These are phyloP conservation scores for Acrocalymma vagum DNA, from an alignment of 2,329 filamentous ascomycete species.

Conservation along the genomic window DNA sequence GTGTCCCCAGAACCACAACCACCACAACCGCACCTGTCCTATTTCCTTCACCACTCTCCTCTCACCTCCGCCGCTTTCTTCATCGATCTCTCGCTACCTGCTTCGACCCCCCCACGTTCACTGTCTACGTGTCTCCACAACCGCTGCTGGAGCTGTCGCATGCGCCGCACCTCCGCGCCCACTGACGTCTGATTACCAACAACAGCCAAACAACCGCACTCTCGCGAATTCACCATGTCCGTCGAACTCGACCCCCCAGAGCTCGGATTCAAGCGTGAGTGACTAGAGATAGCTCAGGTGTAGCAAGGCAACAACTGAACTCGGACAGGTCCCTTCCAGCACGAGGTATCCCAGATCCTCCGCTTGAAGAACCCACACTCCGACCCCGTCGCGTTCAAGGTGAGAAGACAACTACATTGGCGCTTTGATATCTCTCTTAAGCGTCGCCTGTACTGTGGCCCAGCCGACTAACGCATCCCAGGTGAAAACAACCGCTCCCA, in stretches of 20 bases:
- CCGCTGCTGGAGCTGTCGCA: conserved; percentile 16
- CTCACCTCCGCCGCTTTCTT: conserved; percentile 11
- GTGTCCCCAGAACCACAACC: neutral
- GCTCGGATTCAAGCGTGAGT: conserved; percentile 90
- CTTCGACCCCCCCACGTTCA: conserved; percentile 10
- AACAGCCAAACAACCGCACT: conserved; percentile 20
- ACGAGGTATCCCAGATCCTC: conserved; percentile 69
- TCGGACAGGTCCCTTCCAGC: conserved; percentile 66
- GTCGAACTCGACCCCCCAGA: conserved; percentile 92
- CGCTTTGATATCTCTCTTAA: conserved; percentile 4
- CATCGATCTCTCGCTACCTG: neutral
- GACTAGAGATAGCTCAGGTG: too few relatives aligned
- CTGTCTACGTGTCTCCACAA: conserved; percentile 12
- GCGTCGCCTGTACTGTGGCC: neutral
- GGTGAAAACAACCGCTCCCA: conserved; percentile 99
- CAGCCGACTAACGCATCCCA: conserved; percentile 49
- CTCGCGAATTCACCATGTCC: conserved; percentile 72
- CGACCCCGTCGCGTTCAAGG: conserved; percentile 72
- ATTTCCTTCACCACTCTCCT: conserved; percentile 9
- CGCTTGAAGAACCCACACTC: conserved; percentile 66
- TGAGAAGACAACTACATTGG: conserved; percentile 41
- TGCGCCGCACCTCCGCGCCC: conserved; percentile 18
- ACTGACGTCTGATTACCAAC: conserved; percentile 40
- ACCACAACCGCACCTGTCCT: conserved; percentile 6
- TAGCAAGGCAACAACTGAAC: too few relatives aligned